Evolutionary conservation across 2,329 filamentous ascomycete genomes (phyloP).

Genomic region (Amylocarpus encephaloides): DNA sequence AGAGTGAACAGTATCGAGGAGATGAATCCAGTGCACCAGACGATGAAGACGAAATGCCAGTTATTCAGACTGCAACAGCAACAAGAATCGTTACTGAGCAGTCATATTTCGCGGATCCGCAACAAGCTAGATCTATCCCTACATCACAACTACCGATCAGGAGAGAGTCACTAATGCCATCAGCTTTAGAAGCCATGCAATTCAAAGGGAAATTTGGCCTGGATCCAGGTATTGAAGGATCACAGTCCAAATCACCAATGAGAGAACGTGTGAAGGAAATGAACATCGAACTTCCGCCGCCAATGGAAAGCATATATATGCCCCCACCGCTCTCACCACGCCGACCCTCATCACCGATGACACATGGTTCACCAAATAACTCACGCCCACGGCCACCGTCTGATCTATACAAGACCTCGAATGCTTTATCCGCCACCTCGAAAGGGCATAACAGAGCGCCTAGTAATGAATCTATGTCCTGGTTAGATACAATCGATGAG

Average conservation of each 20-base stretch:
- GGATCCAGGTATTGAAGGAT: conserved; percentile 39
- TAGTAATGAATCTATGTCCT: conserved; percentile 79
- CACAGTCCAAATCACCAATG: conserved; percentile 47
- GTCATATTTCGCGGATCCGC: conserved; percentile 20
- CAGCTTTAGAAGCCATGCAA: conserved; percentile 24
- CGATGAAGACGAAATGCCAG: conserved; percentile 39
- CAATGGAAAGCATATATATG: conserved; percentile 55
- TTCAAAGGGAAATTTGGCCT: conserved; percentile 29
- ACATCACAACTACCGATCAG: conserved; percentile 28
- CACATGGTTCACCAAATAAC: conserved; percentile 27
- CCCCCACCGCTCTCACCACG: conserved; percentile 66
- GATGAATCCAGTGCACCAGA: conserved; percentile 31
- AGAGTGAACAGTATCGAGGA: conserved; percentile 51
- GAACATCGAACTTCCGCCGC: conserved; percentile 40
- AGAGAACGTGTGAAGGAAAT: conserved; percentile 33
- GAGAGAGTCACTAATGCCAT: conserved; percentile 32
- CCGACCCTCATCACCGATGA: conserved; percentile 45
- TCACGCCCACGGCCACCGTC: conserved; percentile 29
- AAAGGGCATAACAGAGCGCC: conserved; percentile 48
- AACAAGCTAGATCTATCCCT: conserved; percentile 21
- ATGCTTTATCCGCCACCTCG: conserved; percentile 32
- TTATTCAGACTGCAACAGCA: conserved; percentile 47
- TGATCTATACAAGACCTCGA: conserved; percentile 30
- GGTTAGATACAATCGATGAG: conserved; percentile 92
- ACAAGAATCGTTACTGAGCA: conserved; percentile 43